These are phyloP conservation scores for Brassica carinata DNA, from an alignment of 345 rosid species.

Conservation along the genomic window DNA sequence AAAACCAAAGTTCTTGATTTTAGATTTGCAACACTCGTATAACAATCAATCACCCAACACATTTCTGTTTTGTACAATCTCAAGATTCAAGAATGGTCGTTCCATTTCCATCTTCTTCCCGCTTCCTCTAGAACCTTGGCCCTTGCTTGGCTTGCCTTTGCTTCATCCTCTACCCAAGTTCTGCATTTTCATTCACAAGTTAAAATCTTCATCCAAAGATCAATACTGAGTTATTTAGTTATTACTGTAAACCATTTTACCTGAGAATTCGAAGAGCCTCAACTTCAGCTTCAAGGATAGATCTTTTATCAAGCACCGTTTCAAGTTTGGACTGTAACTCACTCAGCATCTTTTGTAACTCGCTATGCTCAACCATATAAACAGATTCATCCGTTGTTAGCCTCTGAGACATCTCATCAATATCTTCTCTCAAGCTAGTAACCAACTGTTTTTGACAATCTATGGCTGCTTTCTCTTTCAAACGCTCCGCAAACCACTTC, in stretches of 20 bases:
- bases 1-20: neutral
- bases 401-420: constrained; percentile 71
- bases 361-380: constrained; percentile 49
- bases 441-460: constrained; percentile 84
- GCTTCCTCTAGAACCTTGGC: constrained; percentile 83
- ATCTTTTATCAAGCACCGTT: constrained; percentile 59
- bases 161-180: constrained; percentile 93
- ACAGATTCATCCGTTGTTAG: constrained; percentile 60
- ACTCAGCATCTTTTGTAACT: constrained; percentile 45
- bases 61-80: constrained; percentile 30
- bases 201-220: neutral
- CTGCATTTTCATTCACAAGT: constrained; percentile 46
- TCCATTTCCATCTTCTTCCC: constrained; percentile 91
- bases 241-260: constrained; percentile 41
- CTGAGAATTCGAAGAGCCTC: constrained; percentile 83
- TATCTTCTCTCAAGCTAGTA: constrained; percentile 59
- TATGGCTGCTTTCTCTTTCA: constrained; percentile 81
- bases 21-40: neutral
- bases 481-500: constrained; percentile 47
- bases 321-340: constrained; percentile 59
- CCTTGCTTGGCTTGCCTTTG: constrained; percentile 82
- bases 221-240: neutral
- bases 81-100: constrained; percentile 36
- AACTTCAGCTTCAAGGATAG: constrained; percentile 69
- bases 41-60: neutral